Evolutionary conservation across 1,139 yeast species (phyloP).

Genomic region (Kodamaea ohmeri): DNA sequence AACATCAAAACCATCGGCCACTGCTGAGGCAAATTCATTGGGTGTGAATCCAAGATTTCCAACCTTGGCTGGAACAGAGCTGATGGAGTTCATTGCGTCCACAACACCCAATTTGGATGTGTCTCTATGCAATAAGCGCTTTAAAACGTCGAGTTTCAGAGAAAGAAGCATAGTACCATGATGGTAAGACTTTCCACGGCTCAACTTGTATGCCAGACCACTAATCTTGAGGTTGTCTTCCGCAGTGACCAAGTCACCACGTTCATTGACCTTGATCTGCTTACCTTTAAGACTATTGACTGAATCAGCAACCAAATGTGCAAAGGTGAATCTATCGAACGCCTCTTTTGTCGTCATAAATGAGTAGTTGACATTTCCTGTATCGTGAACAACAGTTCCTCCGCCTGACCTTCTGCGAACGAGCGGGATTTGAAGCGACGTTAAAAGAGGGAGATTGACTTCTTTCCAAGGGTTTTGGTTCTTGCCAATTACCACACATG

Average conservation of each 20-base stretch:
- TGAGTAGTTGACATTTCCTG: slow-evolving; percentile 87
- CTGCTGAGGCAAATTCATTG: slow-evolving; percentile 48
- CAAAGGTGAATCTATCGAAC: slow-evolving; percentile 66
- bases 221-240: slow-evolving; percentile 54
- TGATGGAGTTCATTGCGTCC: slow-evolving; percentile 60
- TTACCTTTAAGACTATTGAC: slow-evolving; percentile 33
- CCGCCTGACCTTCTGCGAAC: slow-evolving; percentile 89
- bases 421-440: slow-evolving; percentile 57
- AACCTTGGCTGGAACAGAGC: slow-evolving; percentile 77
- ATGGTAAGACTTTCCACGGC: slow-evolving; percentile 82
- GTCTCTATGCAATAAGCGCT: slow-evolving; percentile 54
- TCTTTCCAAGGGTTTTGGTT: slow-evolving; percentile 96
- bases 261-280: slow-evolving; percentile 50
- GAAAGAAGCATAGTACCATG: slow-evolving; percentile 93
- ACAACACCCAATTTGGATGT: slow-evolving; percentile 43
- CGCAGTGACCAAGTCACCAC: slow-evolving; percentile 74
- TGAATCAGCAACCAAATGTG: slow-evolving; percentile 49
- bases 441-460: slow-evolving; percentile 60
- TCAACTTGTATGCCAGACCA: slow-evolving; percentile 88
- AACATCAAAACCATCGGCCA: slow-evolving; percentile 43
- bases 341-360: slow-evolving; percentile 67
- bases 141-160: slow-evolving; percentile 58
- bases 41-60: slow-evolving; percentile 53
- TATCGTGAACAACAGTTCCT: slow-evolving; percentile 94
- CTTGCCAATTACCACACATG: slow-evolving; percentile 92